phyloP scores from a whole-genome alignment of 352 stramenopile species.

The Phytophthora cajani region DNA sequence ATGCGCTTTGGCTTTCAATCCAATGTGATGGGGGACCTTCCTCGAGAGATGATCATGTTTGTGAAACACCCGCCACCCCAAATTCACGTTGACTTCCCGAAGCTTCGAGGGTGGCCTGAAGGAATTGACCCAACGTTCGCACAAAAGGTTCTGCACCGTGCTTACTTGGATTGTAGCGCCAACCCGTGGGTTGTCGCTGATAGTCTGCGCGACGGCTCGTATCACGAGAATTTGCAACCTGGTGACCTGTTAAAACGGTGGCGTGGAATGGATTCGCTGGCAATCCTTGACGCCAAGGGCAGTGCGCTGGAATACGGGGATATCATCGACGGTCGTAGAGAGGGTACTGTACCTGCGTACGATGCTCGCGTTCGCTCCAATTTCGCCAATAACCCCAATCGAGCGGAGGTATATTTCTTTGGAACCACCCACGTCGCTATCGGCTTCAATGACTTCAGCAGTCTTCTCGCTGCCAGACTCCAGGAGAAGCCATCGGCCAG shows the following conservation, averaged over 20 bases:
- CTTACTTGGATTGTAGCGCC: constrained; percentile 22
- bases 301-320: constrained; percentile 13
- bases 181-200: constrained; percentile 25
- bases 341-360: constrained; percentile 13
- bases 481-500: constrained; percentile 1
- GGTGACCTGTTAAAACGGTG: constrained; percentile 31
- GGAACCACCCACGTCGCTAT: constrained; percentile 40
- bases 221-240: constrained; percentile 3
- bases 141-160: constrained; percentile 25
- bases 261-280: constrained; percentile 26
- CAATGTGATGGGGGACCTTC: background rate
- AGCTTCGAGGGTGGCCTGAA: constrained; percentile 29
- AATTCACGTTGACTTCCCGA: constrained; percentile 33
- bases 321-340: constrained; percentile 20
- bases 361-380: constrained; percentile 37
- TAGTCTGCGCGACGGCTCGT: constrained; percentile 17
- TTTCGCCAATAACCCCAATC: constrained; percentile 34
- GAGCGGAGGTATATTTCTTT: constrained; percentile 32
- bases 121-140: constrained; percentile 27
- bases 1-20: constrained; percentile 7
- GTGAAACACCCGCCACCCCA: constrained; percentile 9
- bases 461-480: constrained; percentile 18
- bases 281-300: background rate
- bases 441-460: constrained; percentile 42
- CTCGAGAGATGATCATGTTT: constrained; percentile 27